These are phyloP conservation scores for Colletotrichum shisoi DNA, from an alignment of 2,329 filamentous ascomycete genomes.

Conservation along the genomic window DNA sequence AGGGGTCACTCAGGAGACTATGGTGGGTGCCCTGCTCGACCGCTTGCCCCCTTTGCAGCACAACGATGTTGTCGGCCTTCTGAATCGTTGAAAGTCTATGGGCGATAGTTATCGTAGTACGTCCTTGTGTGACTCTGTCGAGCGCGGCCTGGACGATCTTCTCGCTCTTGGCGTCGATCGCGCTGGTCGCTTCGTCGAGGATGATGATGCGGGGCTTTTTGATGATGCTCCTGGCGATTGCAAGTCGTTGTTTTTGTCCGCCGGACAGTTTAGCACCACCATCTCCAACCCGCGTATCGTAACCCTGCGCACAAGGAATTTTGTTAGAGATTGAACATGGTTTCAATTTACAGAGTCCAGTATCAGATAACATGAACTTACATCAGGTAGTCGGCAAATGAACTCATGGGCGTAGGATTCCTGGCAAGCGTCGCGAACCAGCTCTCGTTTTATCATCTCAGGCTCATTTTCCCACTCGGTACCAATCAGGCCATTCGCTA, in stretches of 20 bases:
- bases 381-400: conserved; percentile 57
- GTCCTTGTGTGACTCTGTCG: conserved; percentile 36
- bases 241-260: conserved; percentile 68
- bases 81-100: conserved; percentile 44
- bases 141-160: conserved; percentile 51
- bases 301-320: conserved; percentile 49
- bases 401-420: conserved; percentile 64
- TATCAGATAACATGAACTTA: conserved; percentile 22
- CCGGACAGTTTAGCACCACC: conserved; percentile 67
- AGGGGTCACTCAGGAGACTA: conserved; percentile 38
- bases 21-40: conserved; percentile 51
- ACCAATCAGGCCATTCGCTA: conserved; percentile 55
- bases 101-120: conserved; percentile 43
- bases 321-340: background rate
- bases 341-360: no score
- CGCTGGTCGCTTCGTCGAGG: conserved; percentile 69
- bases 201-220: conserved; percentile 69
- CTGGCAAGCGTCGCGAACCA: conserved; percentile 58
- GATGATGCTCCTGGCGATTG: conserved; percentile 69
- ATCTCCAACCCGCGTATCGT: conserved; percentile 66
- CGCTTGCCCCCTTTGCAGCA: conserved; percentile 55
- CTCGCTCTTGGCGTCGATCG: conserved; percentile 51
- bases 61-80: conserved; percentile 50
- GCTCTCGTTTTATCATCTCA: conserved; percentile 51
- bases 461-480: conserved; percentile 50